Base-by-base conservation (phyloP, 495 filamentous ascomycete species). In the Chaetomidium leptoderma region DNA sequence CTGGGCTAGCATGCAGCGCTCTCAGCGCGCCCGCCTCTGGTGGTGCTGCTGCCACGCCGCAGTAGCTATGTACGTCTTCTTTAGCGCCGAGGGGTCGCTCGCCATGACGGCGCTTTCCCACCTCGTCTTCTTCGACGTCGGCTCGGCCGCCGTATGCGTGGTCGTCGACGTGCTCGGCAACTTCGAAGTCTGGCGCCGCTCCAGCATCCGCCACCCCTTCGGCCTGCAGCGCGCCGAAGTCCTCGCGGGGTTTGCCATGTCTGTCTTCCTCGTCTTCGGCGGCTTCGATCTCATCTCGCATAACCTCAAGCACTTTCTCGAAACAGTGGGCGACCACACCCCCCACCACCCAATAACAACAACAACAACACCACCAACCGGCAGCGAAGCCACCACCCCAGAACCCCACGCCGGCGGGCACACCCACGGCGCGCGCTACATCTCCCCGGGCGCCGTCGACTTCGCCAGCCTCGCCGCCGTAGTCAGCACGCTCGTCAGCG, bases 181-280 rank as follows among this genome's bases (percentile, higher is more conserved):
- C 71, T 98, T 98, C 63, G 92, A 97, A 67, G 92, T 97, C 4
- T 97, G 95, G 95, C 92, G 90, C 57, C 83, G 93, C 39, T 92
- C 89, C 51, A 92, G 84, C 59, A 89, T 98, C 57, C 85, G 89
- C 4, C 92, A 97, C 72, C 95, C 93, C 6, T 98, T 98, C 68
- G 93, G 82, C 17, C 78, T 97, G 9, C 90, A 96, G 69, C 83
- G 93, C 40, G 88, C 89, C 43, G 93, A 98, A 66, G 92, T 98
- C 1, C 78, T 98, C 3, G 91, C 91, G 44, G 93, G 93, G n/a
- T 97, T 98, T 57, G 93, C 91, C 32, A 91, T 97, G 87, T 91
- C 90, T 55, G 86, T 98, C 16, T 86, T 96, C 44, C 83, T 98
- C 9, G 80, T 96, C 29, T 98, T 98, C 70, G 96, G 96, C 83